A percentile compares a stretch with the other conserved stretches of the same genome.
These are phyloP conservation scores for Flaveria robusta DNA, from an alignment of 129 eudicot species.

Conservation along the genomic window DNA sequence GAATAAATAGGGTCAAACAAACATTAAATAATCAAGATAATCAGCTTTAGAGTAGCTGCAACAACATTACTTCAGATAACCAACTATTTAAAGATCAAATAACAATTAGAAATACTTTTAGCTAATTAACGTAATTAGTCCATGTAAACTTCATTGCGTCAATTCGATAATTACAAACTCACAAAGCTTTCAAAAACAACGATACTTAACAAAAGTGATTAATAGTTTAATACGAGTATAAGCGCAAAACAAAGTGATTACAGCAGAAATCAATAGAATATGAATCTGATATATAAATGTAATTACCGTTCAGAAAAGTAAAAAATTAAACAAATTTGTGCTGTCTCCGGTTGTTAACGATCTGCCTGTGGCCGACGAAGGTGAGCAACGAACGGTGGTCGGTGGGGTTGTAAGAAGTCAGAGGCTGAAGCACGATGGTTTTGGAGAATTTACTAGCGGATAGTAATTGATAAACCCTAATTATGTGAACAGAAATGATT, in stretches of 20 bases:
- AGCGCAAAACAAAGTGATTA: too few relatives aligned
- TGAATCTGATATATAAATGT: neutral
- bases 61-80: neutral
- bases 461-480: too few relatives aligned
- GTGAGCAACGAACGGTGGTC: neutral
- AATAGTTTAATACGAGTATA: too few relatives aligned
- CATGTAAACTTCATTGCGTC: neutral
- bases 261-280: neutral
- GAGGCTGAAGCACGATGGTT: neutral
- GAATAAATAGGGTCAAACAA: too few relatives aligned
- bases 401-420: neutral
- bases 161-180: neutral
- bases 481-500: too few relatives aligned
- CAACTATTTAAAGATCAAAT: neutral
- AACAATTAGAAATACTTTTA: too few relatives aligned
- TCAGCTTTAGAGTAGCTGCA: neutral
- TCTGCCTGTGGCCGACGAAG: neutral
- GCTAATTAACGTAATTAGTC: too few relatives aligned
- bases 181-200: neutral
- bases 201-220: neutral
- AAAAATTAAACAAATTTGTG: neutral
- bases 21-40: too few relatives aligned
- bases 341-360: neutral
- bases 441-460: neutral
- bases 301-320: neutral